Evolutionary conservation across 345 rosid species (phyloP).

Genomic region (Syzygium aqueum): DNA sequence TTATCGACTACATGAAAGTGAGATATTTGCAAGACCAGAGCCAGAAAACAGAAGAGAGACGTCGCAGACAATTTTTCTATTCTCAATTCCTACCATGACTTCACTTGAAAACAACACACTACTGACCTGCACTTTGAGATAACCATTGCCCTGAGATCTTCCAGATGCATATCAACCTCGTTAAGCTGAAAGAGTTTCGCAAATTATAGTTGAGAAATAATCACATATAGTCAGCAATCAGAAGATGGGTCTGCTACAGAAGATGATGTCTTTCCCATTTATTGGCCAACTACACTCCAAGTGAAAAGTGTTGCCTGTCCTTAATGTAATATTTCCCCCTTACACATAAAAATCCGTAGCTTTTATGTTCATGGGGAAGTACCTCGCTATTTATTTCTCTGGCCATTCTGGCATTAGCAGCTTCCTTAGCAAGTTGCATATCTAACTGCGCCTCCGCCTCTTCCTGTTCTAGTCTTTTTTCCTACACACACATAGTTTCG

Average conservation of each 20-base stretch:
- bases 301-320: not conserved
- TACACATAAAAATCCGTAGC: not conserved
- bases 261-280: not conserved
- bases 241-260: not conserved
- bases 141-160: conserved; percentile 48
- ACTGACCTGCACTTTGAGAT: conserved; percentile 70
- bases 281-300: not conserved
- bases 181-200: conserved; percentile 35
- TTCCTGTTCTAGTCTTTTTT: conserved; percentile 59
- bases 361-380: not conserved
- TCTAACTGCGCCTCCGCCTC: conserved; percentile 50
- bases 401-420: conserved; percentile 60
- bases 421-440: conserved; percentile 59
- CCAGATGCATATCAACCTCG: conserved; percentile 57
- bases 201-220: not conserved
- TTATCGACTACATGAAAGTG: not conserved
- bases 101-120: not conserved
- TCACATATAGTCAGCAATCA: not conserved
- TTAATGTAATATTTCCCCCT: not conserved
- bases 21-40: not conserved
- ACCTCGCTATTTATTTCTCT: conserved; percentile 38
- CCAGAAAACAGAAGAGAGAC: not conserved
- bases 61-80: not conserved
- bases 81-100: not conserved
- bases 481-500: conserved; percentile 16